These are phyloP conservation scores for Fusarium sp. DNA, from an alignment of 2,329 filamentous ascomycete species.

Conservation along the genomic window DNA sequence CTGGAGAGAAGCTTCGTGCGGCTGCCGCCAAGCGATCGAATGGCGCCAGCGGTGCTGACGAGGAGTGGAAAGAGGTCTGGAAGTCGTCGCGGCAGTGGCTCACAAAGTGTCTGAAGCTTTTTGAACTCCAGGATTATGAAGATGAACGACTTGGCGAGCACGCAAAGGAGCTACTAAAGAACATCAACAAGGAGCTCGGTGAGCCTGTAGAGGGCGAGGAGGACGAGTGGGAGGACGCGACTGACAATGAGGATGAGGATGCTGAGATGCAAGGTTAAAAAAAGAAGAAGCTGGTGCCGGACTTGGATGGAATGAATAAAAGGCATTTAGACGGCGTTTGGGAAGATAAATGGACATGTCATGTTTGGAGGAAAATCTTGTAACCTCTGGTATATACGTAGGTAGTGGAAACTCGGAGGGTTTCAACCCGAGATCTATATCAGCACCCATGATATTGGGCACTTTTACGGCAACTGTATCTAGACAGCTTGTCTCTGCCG, in stretches of 20 bases:
- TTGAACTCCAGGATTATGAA: constrained; percentile 83
- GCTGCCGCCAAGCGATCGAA: constrained; percentile 51
- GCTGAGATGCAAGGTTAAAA: constrained; percentile 65
- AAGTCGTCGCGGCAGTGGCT: constrained; percentile 86
- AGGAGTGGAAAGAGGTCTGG: constrained; percentile 72
- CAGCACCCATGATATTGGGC: constrained; percentile 25
- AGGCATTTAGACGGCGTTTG: constrained; percentile 43
- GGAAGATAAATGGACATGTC: constrained; percentile 34
- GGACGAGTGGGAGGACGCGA: constrained; percentile 67
- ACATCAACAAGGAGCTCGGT: constrained; percentile 73
- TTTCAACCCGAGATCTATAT: constrained; percentile 36
- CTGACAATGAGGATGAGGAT: constrained; percentile 65
- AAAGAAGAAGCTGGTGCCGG: constrained; percentile 24
- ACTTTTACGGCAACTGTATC: constrained; percentile 1
- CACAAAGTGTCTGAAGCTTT: constrained; percentile 83
- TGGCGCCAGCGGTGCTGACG: constrained; percentile 49
- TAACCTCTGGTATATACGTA: constrained; percentile 30
- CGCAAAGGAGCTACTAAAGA: constrained; percentile 75
- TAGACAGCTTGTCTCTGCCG: neutral
- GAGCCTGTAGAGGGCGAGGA: constrained; percentile 67
- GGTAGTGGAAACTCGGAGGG: constrained; percentile 29
- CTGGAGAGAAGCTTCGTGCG: constrained; percentile 73
- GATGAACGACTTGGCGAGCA: constrained; percentile 83
- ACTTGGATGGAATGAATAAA: constrained; percentile 26
- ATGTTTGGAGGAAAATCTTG: constrained; percentile 35